Evolutionary conservation across 768 basidiomycete species (phyloP).

Genomic region (Suillus tomentosus): DNA sequence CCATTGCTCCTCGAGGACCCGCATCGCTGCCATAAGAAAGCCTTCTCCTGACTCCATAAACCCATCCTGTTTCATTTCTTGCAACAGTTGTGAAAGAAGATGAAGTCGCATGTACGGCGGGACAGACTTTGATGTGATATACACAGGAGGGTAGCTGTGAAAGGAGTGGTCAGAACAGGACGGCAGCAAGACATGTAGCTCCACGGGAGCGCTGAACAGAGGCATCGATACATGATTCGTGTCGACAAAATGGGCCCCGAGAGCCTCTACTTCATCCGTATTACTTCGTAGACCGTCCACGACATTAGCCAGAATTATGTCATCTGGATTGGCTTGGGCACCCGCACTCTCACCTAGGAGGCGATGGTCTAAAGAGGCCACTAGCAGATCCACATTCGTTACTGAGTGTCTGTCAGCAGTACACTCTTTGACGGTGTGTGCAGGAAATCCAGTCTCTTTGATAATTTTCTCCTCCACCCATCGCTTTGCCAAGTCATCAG

Average conservation of each 20-base stretch:
- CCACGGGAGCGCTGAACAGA: constrained; percentile 62
- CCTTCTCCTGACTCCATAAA: constrained; percentile 71
- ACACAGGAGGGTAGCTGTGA: constrained; percentile 65
- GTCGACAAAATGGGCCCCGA: constrained; percentile 54
- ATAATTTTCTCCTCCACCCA: constrained; percentile 82
- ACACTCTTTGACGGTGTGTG: constrained; percentile 63
- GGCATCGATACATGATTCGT: constrained; percentile 57
- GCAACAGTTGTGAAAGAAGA: constrained; percentile 68
- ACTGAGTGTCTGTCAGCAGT: constrained; percentile 38
- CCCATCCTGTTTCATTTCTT: constrained; percentile 50
- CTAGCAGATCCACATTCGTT: constrained; percentile 55
- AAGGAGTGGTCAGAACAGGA: constrained; percentile 45
- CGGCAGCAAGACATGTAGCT: constrained; percentile 67
- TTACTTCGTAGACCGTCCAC: constrained; percentile 18
- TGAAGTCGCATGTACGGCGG: constrained; percentile 85
- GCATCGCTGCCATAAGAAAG: constrained; percentile 69
- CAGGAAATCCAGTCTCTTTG: constrained; percentile 85
- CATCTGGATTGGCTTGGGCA: constrained; percentile 35
- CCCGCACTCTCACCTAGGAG: constrained; percentile 50
- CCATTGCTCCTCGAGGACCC: constrained; percentile 73
- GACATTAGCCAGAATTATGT: constrained; percentile 18
- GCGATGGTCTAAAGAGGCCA: constrained; percentile 53
- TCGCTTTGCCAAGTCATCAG: constrained; percentile 63
- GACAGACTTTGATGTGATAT: constrained; percentile 65
- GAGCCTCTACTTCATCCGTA: constrained; percentile 51